These are phyloP conservation scores for Pogostemon cablin DNA, from an alignment of 257 asterid genomes.

Conservation along the genomic window DNA sequence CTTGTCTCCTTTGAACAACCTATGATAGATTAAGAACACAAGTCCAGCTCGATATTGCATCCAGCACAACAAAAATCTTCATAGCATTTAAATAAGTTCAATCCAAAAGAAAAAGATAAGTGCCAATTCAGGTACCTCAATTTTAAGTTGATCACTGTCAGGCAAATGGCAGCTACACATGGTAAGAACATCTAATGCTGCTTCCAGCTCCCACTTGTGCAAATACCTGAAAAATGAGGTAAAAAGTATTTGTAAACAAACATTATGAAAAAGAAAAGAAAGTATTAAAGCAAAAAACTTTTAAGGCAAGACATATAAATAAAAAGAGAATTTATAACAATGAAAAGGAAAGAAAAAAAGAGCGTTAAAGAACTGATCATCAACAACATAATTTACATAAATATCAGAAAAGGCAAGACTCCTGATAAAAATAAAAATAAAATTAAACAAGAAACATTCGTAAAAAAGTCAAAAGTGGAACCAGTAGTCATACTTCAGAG, in stretches of 20 bases:
- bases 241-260: constrained; percentile 21
- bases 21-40: constrained; percentile 33
- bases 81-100: constrained; percentile 15
- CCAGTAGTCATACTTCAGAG: constrained; percentile 72
- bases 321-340: constrained; percentile 1
- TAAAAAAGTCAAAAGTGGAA: constrained; percentile 35
- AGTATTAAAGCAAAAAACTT: constrained; percentile 21
- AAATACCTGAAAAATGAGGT: constrained; percentile 59
- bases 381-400: constrained; percentile 21
- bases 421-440: not conserved
- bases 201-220: constrained; percentile 87
- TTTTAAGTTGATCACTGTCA: constrained; percentile 64
- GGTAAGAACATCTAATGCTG: constrained; percentile 92
- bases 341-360: not conserved
- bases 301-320: not conserved
- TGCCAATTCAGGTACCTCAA: constrained; percentile 57
- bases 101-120: constrained; percentile 20
- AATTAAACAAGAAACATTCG: constrained; percentile 24
- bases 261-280: constrained; percentile 16
- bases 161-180: constrained; percentile 94
- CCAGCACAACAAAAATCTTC: constrained; percentile 30
- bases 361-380: constrained; percentile 12
- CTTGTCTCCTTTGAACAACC: constrained; percentile 86
- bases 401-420: constrained; percentile 24
- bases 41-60: constrained; percentile 26